These are phyloP conservation scores for Pseudopithomyces chartarum DNA, from an alignment of 2,329 filamentous ascomycete species.

Conservation along the genomic window DNA sequence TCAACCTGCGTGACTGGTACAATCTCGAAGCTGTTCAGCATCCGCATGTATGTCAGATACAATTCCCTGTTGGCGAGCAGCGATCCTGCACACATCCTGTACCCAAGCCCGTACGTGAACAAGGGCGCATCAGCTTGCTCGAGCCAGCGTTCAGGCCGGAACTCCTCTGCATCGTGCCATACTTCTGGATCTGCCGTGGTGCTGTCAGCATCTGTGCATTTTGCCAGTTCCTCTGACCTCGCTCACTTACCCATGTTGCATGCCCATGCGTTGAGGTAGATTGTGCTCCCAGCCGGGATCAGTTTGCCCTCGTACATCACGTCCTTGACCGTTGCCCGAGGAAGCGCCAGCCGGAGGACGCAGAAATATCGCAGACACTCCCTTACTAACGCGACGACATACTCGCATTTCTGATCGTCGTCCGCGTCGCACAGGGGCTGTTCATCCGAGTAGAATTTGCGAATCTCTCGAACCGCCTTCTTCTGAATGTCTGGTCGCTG, in stretches of 20 bases:
- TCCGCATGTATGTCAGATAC: slow-evolving; percentile 67
- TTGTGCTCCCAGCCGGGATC: slow-evolving; percentile 66
- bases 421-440: slow-evolving; percentile 63
- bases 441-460: slow-evolving; percentile 56
- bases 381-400: slow-evolving; percentile 66
- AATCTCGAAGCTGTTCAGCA: slow-evolving; percentile 66
- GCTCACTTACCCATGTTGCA: slow-evolving; percentile 67
- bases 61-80: slow-evolving; percentile 68
- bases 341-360: slow-evolving; percentile 66
- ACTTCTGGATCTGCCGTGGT: slow-evolving; percentile 53
- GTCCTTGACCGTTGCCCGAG: slow-evolving; percentile 65
- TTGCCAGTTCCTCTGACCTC: neutral
- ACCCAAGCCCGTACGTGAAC: slow-evolving; percentile 69
- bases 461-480: slow-evolving; percentile 63
- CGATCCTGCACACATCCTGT: slow-evolving; percentile 70
- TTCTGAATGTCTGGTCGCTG: slow-evolving; percentile 66
- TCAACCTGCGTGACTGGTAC: slow-evolving; percentile 60
- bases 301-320: slow-evolving; percentile 61
- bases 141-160: slow-evolving; percentile 67
- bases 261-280: slow-evolving; percentile 71
- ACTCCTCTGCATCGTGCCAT: slow-evolving; percentile 63
- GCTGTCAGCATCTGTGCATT: slow-evolving; percentile 3
- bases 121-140: slow-evolving; percentile 67
- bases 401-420: slow-evolving; percentile 68
- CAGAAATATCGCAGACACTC: slow-evolving; percentile 68